phyloP scores from a whole-genome alignment of 495 filamentous ascomycete species.

The Parachaetomium inaequale region DNA sequence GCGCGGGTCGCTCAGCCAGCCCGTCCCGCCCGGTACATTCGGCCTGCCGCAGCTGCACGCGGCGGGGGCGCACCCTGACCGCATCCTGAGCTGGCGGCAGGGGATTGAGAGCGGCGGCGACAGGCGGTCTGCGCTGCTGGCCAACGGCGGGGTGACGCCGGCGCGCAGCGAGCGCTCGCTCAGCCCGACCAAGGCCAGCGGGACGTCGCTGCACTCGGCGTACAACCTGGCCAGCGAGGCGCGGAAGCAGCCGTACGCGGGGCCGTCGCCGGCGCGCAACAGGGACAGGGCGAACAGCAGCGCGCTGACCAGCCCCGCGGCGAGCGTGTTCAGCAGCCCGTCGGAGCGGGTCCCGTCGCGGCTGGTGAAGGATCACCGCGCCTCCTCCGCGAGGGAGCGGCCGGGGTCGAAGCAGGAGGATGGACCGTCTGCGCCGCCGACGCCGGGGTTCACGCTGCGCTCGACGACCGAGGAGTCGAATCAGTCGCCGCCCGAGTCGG shows the following conservation, averaged over 20 bases:
- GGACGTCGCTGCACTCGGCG: constrained; percentile 33
- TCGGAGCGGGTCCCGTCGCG: constrained; percentile 15
- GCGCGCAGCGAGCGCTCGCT: constrained; percentile 47
- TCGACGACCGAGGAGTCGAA: constrained; percentile 30
- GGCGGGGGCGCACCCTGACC: constrained; percentile 55
- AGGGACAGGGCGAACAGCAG: constrained; percentile 25
- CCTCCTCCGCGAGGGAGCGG: constrained; percentile 14
- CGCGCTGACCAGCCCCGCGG: constrained; percentile 27
- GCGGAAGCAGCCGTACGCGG: constrained; percentile 40
- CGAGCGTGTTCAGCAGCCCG: constrained; percentile 27
- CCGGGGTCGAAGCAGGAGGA: constrained; percentile 15
- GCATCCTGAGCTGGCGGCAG: constrained; percentile 91
- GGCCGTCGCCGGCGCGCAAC: constrained; percentile 23
- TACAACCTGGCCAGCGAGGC: constrained; percentile 42
- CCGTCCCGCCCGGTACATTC: constrained; percentile 16
- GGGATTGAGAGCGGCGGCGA: constrained; percentile 52
- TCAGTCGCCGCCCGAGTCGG: constrained; percentile 24
- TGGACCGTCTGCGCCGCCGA: constrained; percentile 26
- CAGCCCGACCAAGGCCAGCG: constrained; percentile 45
- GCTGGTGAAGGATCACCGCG: background rate
- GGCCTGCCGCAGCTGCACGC: constrained; percentile 46
- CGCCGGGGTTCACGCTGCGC: constrained; percentile 42
- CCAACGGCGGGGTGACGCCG: constrained; percentile 30
- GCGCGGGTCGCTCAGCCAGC: constrained; percentile 47
- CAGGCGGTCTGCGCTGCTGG: constrained; percentile 32